phyloP scores from a whole-genome alignment of 495 filamentous ascomycete genomes.

The Lasiosphaeria miniovina region DNA sequence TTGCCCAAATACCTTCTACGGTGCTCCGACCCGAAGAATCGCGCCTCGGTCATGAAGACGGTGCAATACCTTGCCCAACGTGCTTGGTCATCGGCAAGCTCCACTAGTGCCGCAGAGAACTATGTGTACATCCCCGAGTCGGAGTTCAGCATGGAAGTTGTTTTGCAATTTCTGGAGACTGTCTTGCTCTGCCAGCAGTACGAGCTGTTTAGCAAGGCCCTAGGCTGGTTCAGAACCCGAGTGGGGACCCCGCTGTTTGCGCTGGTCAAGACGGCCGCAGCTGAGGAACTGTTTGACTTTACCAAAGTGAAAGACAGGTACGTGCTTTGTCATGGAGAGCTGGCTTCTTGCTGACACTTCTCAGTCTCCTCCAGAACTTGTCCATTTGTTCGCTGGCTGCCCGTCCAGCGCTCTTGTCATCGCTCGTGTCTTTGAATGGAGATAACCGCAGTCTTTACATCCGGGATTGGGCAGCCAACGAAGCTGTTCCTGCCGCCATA shows the following conservation, averaged over 20 bases:
- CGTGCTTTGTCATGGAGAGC: neutral
- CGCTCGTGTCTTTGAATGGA: constrained; percentile 2
- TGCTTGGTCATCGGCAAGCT: constrained; percentile 5
- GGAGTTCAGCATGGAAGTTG: neutral
- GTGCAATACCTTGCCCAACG: constrained; percentile 8
- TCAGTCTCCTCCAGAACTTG: neutral
- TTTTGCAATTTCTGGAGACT: neutral
- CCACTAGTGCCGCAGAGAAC: neutral
- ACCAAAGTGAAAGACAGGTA: constrained; percentile 12
- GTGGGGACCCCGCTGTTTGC: constrained; percentile 3
- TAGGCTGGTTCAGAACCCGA: constrained; percentile 6
- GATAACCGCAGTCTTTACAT: neutral
- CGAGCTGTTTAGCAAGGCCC: constrained; percentile 15
- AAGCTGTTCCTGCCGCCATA: constrained; percentile 10
- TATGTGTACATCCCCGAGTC: no score
- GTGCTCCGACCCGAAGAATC: neutral
- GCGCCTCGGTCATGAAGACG: constrained; percentile 7
- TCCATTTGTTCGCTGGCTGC: neutral
- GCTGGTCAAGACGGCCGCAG: constrained; percentile 1
- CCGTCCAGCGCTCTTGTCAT: constrained; percentile 2
- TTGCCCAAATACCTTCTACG: no score
- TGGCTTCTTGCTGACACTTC: neutral
- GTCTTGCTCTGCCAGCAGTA: constrained; percentile 6
- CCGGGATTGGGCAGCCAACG: constrained; percentile 7
- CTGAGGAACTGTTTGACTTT: constrained; percentile 7